Base-by-base conservation (phyloP, 805 yeast genomes). In the Wickerhamomyces kurtzmanii region DNA sequence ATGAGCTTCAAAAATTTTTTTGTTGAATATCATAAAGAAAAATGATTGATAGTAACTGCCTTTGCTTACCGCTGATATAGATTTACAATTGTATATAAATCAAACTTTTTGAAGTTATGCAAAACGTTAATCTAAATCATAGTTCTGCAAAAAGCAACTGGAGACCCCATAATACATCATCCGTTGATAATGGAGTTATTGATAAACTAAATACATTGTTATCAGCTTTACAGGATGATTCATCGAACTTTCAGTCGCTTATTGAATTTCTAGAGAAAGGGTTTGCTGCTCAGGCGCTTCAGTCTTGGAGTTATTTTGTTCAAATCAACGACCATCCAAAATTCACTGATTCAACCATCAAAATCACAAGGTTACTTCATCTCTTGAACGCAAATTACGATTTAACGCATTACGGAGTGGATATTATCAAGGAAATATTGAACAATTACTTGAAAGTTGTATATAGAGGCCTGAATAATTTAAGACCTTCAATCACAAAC, bases 391-490 rank as follows among this genome's bases (percentile, higher is more conserved):
- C 37, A n/a, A 30, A 36, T 13, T 30, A 30, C 5, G 46, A 37
- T 10, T 44, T 38, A 15, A 42, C 32, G 34, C 48, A 31, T 19
- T 24, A 34, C 21, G 57, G 60, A 10, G 42, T 50, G 28, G 54
- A 54, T 7, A 45, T 76, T 15, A 64, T 77, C 31, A 63, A 62
- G 28, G 65, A 66, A 10, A 53, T 86, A 4, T 47, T 85, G 8
- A 55, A 62, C 2, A 65, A 62, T 26, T 71, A 81, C 45, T 47
- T 67, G 23, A 81, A 77, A 40, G 65, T 74, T 6, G 55, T 86
- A 3, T 82, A 80, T 51, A 61, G 93, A 39, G 75, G 80, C 12
- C 55, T 86, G 22, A 68, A 66, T 34, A 65, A 71, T 30, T 51
- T 63, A 35, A 69, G 75, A 36, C 71, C 81, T 0, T 59, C 70